These are phyloP conservation scores for Cylindrotheca closterium DNA, from an alignment of 108 stramenopile species.

Conservation along the genomic window DNA sequence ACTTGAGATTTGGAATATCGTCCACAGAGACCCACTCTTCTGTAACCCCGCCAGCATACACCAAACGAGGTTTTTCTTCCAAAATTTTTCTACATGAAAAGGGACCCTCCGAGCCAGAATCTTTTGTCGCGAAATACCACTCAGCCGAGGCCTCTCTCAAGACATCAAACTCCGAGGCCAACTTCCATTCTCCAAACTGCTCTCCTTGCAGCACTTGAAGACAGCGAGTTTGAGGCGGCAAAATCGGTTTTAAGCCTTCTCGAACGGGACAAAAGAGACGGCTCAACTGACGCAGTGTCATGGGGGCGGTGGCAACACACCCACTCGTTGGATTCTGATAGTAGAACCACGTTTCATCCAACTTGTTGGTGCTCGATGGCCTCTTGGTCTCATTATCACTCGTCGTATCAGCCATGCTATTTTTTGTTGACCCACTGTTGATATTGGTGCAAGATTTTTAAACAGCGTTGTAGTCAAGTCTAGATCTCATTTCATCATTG, in stretches of 20 bases:
- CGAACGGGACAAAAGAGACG: constrained; percentile 54
- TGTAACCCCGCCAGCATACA: constrained; percentile 25
- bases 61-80: constrained; percentile 2
- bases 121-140: constrained; percentile 58
- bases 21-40: constrained; percentile 51
- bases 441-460: too few relatives aligned
- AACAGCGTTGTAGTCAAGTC: too few relatives aligned
- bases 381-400: too few relatives aligned
- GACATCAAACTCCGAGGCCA: constrained; percentile 36
- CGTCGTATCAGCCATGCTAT: too few relatives aligned
- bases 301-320: constrained; percentile 38
- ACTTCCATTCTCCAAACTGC: constrained; percentile 50
- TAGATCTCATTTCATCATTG: too few relatives aligned
- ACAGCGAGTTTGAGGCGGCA: constrained; percentile 39
- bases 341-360: constrained; percentile 26
- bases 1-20: constrained; percentile 35
- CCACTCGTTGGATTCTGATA: constrained; percentile 74
- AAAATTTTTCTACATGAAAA: constrained; percentile 12
- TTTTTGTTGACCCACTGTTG: too few relatives aligned
- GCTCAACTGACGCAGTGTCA: constrained; percentile 61
- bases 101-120: constrained; percentile 7
- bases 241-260: constrained; percentile 26
- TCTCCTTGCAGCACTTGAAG: constrained; percentile 8
- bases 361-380: not conserved
- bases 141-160: constrained; percentile 43